Evolutionary conservation across 2,329 filamentous ascomycete genomes (phyloP).

Genomic region (Bipolaris oryzae): DNA sequence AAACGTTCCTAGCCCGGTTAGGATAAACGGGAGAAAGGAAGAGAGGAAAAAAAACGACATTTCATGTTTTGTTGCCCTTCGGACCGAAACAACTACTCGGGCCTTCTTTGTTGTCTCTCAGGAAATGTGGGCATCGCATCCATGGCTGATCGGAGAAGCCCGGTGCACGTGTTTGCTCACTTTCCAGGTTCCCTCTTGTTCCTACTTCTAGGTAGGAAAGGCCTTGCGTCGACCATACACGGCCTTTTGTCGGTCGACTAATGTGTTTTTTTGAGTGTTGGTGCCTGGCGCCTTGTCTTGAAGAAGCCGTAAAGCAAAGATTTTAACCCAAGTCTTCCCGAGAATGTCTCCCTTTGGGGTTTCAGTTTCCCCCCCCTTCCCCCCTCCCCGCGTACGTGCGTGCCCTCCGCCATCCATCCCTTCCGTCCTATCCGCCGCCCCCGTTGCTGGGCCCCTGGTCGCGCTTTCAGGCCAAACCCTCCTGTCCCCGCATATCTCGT

Average conservation of each 20-base stretch:
- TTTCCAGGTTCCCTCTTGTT: not conserved
- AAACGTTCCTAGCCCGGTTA: not conserved
- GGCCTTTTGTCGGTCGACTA: not conserved
- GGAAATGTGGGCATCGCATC: not conserved
- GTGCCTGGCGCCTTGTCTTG: not conserved
- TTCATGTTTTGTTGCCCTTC: slow-evolving; percentile 1
- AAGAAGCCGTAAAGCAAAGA: not conserved
- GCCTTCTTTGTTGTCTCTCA: not conserved
- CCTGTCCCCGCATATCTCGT: not conserved
- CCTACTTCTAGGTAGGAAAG: not conserved
- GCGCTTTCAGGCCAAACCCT: not conserved
- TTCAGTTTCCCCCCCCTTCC: too few species aligned
- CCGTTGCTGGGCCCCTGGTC: not conserved
- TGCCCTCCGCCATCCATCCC: not conserved
- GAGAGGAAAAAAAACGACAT: not conserved
- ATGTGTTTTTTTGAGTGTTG: not conserved
- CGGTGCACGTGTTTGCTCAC: slow-evolving; percentile 4
- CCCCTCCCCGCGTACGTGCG: not conserved
- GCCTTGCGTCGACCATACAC: not conserved
- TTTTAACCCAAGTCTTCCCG: not conserved
- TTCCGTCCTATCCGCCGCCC: slow-evolving; percentile 1
- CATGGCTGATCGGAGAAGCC: slow-evolving; percentile 1
- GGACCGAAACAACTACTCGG: not conserved
- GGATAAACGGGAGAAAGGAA: not conserved
- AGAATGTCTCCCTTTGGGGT: not conserved